Conservation (phyloP, 225 moss, liverwort and hornwort genomes). For the Pseudoscleropodium purum region DNA sequence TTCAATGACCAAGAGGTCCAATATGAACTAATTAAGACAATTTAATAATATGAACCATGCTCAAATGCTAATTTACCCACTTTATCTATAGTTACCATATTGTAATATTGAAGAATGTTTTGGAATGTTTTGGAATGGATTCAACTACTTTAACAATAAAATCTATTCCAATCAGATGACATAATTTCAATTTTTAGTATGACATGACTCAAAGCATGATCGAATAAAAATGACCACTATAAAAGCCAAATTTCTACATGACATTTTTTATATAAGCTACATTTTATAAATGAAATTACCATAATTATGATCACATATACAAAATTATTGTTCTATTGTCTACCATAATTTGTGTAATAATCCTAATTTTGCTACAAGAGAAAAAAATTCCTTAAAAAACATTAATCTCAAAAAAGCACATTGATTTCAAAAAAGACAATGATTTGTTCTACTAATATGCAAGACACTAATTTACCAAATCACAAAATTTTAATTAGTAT, state of each 20-base stretch:
- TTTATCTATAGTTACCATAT: too few relatives aligned
- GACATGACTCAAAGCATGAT: background rate
- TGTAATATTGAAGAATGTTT: too few relatives aligned
- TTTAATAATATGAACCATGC: too few relatives aligned
- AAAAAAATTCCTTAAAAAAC: background rate
- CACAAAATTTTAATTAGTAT: background rate
- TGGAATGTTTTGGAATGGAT: too few relatives aligned
- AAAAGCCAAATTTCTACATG: background rate
- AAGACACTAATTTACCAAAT: background rate
- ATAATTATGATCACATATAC: background rate
- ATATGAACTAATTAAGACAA: background rate
- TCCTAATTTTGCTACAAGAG: background rate
- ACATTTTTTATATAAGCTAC: rapidly evolving
- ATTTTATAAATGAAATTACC: background rate
- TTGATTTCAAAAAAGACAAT: background rate
- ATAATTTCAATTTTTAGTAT: background rate
- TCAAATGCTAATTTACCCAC: too few relatives aligned
- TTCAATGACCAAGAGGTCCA: background rate
- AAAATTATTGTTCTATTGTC: background rate
- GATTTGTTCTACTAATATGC: background rate
- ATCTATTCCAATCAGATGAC: background rate
- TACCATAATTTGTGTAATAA: background rate
- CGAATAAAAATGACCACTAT: background rate
- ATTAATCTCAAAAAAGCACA: background rate
- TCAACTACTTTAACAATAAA: background rate